phyloP scores from a whole-genome alignment of 1,139 yeast genomes.

The Meyerozyma athensensis region DNA sequence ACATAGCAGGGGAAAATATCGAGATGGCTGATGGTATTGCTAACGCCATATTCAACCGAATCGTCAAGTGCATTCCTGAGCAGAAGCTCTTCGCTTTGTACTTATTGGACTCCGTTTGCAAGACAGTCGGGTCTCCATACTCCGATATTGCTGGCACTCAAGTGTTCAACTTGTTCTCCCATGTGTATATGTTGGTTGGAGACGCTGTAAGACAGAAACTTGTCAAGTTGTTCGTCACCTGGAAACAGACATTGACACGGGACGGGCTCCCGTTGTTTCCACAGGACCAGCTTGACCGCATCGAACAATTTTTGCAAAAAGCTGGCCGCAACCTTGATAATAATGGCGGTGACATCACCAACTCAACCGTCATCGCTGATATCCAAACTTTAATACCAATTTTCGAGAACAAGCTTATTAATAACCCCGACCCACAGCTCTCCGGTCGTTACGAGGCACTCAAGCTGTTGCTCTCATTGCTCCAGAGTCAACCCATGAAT shows the following conservation, averaged over 20 bases:
- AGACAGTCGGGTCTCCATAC: constrained; percentile 86
- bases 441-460: constrained; percentile 39
- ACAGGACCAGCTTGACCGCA: constrained; percentile 60
- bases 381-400: constrained; percentile 40
- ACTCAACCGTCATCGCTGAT: constrained; percentile 34
- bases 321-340: constrained; percentile 19
- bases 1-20: constrained; percentile 79
- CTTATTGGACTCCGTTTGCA: constrained; percentile 87
- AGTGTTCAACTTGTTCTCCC: constrained; percentile 64
- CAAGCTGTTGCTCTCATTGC: constrained; percentile 35
- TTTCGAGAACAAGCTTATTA: constrained; percentile 27
- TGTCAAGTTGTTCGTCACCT: constrained; percentile 75
- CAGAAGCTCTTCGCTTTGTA: constrained; percentile 83
- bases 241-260: constrained; percentile 60
- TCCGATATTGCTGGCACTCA: constrained; percentile 67
- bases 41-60: constrained; percentile 62
- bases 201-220: constrained; percentile 72
- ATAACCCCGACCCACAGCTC: constrained; percentile 30
- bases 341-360: constrained; percentile 13
- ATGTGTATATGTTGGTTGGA: constrained; percentile 71
- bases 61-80: constrained; percentile 55
- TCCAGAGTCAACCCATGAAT: constrained; percentile 36
- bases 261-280: constrained; percentile 71
- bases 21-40: constrained; percentile 74
- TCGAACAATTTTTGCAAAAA: constrained; percentile 65